Evolutionary conservation across 371 early-diverging fungal species (phyloP).

Genomic region (Saksenaea oblongispora): DNA sequence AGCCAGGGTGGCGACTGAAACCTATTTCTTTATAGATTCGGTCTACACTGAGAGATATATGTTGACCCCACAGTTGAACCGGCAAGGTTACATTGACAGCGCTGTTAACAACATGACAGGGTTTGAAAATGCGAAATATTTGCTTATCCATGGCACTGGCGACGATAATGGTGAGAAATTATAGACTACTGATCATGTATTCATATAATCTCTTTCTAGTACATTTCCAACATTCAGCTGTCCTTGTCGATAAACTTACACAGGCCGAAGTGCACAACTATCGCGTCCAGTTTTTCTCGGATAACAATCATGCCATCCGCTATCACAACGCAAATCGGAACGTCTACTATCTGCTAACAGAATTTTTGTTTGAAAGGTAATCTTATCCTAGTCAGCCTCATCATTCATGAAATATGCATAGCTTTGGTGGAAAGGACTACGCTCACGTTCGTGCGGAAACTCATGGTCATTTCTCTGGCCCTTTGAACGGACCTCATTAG

Average conservation of each 20-base stretch:
- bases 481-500: slow-evolving; percentile 22
- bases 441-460: slow-evolving; percentile 34
- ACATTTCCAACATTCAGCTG: slow-evolving; percentile 88
- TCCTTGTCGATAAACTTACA: slow-evolving; percentile 79
- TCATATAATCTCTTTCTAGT: slow-evolving; percentile 43
- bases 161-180: slow-evolving; percentile 68
- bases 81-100: slow-evolving; percentile 73
- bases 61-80: slow-evolving; percentile 79
- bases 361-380: slow-evolving; percentile 37
- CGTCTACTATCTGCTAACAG: slow-evolving; percentile 49
- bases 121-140: slow-evolving; percentile 71
- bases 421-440: slow-evolving; percentile 45
- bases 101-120: slow-evolving; percentile 79
- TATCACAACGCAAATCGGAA: slow-evolving; percentile 67
- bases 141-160: slow-evolving; percentile 89
- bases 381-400: not conserved
- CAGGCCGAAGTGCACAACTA: slow-evolving; percentile 70
- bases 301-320: slow-evolving; percentile 85
- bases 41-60: slow-evolving; percentile 96
- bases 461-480: slow-evolving; percentile 29
- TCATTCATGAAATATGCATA: not conserved
- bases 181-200: not conserved
- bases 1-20: not conserved
- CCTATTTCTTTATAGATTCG: slow-evolving; percentile 54
- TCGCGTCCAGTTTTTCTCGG: slow-evolving; percentile 82